These are phyloP conservation scores for Hibiscus tridactylites DNA, from an alignment of 345 rosid species.

Conservation along the genomic window DNA sequence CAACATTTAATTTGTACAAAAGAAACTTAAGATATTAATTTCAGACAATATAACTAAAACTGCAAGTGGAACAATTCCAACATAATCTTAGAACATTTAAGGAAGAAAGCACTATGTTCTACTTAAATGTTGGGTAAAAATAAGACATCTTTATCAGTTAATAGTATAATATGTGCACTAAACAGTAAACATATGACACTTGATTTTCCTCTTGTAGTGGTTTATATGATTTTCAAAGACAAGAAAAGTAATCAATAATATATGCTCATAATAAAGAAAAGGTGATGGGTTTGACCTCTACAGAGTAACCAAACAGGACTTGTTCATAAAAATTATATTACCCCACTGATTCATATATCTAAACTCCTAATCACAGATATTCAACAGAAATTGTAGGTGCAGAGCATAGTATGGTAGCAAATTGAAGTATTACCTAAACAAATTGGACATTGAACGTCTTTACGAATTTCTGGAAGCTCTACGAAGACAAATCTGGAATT, in stretches of 20 bases:
- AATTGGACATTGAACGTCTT: conserved; percentile 83
- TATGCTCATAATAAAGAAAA: not conserved
- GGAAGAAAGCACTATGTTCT: not conserved
- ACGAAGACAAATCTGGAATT: conserved; percentile 59
- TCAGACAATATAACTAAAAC: not conserved
- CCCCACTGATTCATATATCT: not conserved
- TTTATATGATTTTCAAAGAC: not conserved
- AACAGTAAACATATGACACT: not conserved
- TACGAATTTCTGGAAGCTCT: conserved; percentile 66
- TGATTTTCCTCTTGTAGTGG: not conserved
- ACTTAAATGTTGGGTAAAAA: not conserved
- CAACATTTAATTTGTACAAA: not conserved
- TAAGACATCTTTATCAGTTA: not conserved
- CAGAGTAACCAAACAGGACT: not conserved
- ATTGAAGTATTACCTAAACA: conserved; percentile 60
- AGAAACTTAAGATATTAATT: not conserved
- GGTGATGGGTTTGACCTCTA: not conserved
- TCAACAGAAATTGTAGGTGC: not conserved
- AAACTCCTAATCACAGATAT: not conserved
- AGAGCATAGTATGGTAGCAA: not conserved
- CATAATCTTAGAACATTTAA: not conserved
- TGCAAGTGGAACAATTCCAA: not conserved
- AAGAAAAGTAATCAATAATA: not conserved
- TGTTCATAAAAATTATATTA: not conserved
- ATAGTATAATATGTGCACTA: not conserved